Conservation (phyloP, 495 filamentous ascomycete species). For the Penicillium pulvis region DNA sequence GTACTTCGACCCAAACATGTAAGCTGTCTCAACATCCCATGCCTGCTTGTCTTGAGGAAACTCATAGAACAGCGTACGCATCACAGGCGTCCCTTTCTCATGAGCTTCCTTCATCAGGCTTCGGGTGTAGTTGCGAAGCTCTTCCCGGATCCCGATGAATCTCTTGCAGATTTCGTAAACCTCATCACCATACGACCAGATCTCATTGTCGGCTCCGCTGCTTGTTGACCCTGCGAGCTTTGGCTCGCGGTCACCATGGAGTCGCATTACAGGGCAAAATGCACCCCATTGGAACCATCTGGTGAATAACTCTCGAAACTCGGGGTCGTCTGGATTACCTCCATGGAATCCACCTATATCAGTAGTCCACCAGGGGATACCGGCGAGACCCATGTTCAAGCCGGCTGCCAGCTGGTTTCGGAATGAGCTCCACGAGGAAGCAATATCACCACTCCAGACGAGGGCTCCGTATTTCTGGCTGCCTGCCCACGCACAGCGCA, state of each 20-base stretch:
- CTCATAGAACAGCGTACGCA: slow-evolving; percentile 58
- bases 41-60: slow-evolving; percentile 51
- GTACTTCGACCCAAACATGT: slow-evolving; percentile 57
- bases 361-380: slow-evolving; percentile 61
- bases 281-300: slow-evolving; percentile 65
- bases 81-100: slow-evolving; percentile 55
- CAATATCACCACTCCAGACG: slow-evolving; percentile 62
- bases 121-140: slow-evolving; percentile 53
- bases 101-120: slow-evolving; percentile 56
- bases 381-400: slow-evolving; percentile 58
- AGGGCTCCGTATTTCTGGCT: slow-evolving; percentile 61
- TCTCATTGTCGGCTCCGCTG: slow-evolving; percentile 55
- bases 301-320: slow-evolving; percentile 58
- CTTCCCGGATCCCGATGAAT: slow-evolving; percentile 55
- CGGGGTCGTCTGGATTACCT: slow-evolving; percentile 52
- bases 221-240: slow-evolving; percentile 42
- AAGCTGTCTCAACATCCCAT: slow-evolving; percentile 56
- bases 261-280: slow-evolving; percentile 61
- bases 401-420: slow-evolving; percentile 58
- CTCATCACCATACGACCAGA: slow-evolving; percentile 60
- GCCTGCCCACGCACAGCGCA: slow-evolving; percentile 62
- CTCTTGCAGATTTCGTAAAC: slow-evolving; percentile 58
- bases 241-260: slow-evolving; percentile 62
- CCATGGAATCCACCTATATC: slow-evolving; percentile 65
- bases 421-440: slow-evolving; percentile 55